phyloP scores from a whole-genome alignment of 1,284 basidiomycete species.

The Cryptococcus sp. region DNA sequence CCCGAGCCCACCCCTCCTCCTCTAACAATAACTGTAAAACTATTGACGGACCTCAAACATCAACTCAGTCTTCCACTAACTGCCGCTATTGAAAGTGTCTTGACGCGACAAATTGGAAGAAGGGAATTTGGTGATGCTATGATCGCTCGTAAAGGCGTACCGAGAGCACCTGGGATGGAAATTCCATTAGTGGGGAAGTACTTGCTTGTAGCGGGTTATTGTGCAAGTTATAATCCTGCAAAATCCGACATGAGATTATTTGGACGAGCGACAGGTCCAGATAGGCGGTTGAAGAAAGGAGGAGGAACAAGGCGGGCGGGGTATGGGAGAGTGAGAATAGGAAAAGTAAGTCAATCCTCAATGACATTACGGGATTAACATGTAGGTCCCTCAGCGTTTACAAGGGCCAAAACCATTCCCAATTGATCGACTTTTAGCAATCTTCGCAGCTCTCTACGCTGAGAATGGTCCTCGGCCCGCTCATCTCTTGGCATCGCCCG shows the following conservation, averaged over 20 bases:
- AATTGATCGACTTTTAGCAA: conserved; percentile 74
- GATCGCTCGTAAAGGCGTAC: conserved; percentile 14
- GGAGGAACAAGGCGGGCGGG: conserved; percentile 49
- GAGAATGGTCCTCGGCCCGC: conserved; percentile 61
- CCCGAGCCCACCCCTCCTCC: conserved; percentile 21
- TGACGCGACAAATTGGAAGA: conserved; percentile 27
- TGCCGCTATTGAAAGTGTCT: conserved; percentile 34
- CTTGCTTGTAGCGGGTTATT: conserved; percentile 72
- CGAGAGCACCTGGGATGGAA: conserved; percentile 28
- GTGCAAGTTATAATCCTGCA: conserved; percentile 81
- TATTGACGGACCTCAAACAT: conserved; percentile 45
- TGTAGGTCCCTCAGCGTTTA: conserved; percentile 68
- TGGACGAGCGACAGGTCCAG: conserved; percentile 60
- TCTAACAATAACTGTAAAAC: conserved; percentile 31
- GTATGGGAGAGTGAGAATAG: conserved; percentile 37
- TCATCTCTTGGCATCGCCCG: conserved; percentile 20
- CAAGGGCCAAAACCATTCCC: conserved; percentile 76
- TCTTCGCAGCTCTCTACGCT: conserved; percentile 74
- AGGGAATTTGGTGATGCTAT: conserved; percentile 27
- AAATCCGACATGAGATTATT: conserved; percentile 78
- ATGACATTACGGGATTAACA: no score
- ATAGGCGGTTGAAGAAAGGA: conserved; percentile 58
- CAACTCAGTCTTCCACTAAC: conserved; percentile 35
- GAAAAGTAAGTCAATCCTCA: conserved; percentile 29
- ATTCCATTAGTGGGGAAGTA: conserved; percentile 66